Evolutionary conservation across 2,329 filamentous ascomycete species (phyloP).

Genomic region (Exophiala sp.): DNA sequence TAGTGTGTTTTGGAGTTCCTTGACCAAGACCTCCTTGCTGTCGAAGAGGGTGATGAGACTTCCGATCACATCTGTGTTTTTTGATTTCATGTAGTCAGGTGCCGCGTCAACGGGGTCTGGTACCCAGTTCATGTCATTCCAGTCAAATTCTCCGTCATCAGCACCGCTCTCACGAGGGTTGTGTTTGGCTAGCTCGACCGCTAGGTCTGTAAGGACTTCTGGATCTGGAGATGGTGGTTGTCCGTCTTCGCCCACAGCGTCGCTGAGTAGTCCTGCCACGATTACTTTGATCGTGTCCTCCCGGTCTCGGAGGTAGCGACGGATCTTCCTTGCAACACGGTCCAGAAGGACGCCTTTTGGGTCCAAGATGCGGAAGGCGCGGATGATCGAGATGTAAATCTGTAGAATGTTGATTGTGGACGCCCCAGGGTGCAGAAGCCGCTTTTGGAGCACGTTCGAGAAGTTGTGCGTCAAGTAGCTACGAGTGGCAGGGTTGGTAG

Average conservation of each 20-base stretch:
- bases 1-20: slow-evolving; percentile 85
- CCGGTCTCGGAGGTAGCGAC: slow-evolving; percentile 57
- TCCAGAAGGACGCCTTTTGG: slow-evolving; percentile 61
- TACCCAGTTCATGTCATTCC: slow-evolving; percentile 87
- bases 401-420: slow-evolving; percentile 63
- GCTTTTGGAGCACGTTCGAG: slow-evolving; percentile 46
- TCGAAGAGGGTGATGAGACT: slow-evolving; percentile 85
- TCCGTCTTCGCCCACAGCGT: slow-evolving; percentile 40
- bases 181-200: slow-evolving; percentile 25
- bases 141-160: slow-evolving; percentile 67
- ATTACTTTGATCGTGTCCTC: slow-evolving; percentile 63
- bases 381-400: slow-evolving; percentile 62
- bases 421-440: slow-evolving; percentile 57
- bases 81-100: slow-evolving; percentile 83
- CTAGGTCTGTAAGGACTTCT: slow-evolving; percentile 39
- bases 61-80: slow-evolving; percentile 83
- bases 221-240: slow-evolving; percentile 34
- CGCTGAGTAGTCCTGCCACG: slow-evolving; percentile 57
- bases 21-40: slow-evolving; percentile 85
- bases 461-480: slow-evolving; percentile 52
- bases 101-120: slow-evolving; percentile 91
- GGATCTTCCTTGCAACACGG: slow-evolving; percentile 59
- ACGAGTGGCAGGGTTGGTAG: slow-evolving; percentile 49
- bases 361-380: slow-evolving; percentile 57
- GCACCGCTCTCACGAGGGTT: slow-evolving; percentile 38